Evolutionary conservation across 164 flowering plant genomes (phyloP).

Genomic region (Saururus chinensis): DNA sequence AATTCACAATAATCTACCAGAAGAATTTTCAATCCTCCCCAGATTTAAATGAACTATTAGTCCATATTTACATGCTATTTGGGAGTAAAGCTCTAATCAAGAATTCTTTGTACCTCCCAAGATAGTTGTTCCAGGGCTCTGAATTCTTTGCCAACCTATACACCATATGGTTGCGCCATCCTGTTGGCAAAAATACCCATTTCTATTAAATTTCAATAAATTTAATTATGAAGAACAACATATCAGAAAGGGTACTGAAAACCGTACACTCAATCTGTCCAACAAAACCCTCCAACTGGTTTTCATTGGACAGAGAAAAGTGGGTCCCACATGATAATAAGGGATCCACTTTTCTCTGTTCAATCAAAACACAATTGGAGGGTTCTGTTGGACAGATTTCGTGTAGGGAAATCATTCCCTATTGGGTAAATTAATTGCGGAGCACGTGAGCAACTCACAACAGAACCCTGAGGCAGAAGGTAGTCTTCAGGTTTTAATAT

Average conservation of each 20-base stretch:
- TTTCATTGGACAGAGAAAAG: too few relatives aligned
- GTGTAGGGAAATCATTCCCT: too few relatives aligned
- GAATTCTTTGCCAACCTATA: constrained; percentile 73
- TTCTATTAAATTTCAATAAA: not conserved
- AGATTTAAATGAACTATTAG: not conserved
- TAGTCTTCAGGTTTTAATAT: constrained; percentile 69
- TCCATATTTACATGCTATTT: not conserved
- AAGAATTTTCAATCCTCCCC: not conserved
- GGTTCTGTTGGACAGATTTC: too few relatives aligned
- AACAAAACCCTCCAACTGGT: too few relatives aligned
- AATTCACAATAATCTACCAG: not conserved
- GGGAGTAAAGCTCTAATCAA: not conserved
- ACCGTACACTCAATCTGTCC: too few relatives aligned
- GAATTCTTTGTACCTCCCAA: constrained; percentile 62
- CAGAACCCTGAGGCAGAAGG: constrained; percentile 34
- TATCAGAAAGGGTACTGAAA: too few relatives aligned
- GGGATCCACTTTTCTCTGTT: too few relatives aligned
- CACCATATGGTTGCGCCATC: constrained; percentile 72
- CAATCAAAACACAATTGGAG: too few relatives aligned
- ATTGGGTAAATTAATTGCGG: not conserved
- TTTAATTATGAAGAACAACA: too few relatives aligned
- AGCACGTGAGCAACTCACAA: constrained; percentile 35
- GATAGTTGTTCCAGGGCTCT: constrained; percentile 64
- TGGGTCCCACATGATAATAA: too few relatives aligned
- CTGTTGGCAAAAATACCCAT: constrained; percentile 25